These are phyloP conservation scores for Teratosphaeria nubilosa DNA, from an alignment of 2,329 filamentous ascomycete species.

Conservation along the genomic window DNA sequence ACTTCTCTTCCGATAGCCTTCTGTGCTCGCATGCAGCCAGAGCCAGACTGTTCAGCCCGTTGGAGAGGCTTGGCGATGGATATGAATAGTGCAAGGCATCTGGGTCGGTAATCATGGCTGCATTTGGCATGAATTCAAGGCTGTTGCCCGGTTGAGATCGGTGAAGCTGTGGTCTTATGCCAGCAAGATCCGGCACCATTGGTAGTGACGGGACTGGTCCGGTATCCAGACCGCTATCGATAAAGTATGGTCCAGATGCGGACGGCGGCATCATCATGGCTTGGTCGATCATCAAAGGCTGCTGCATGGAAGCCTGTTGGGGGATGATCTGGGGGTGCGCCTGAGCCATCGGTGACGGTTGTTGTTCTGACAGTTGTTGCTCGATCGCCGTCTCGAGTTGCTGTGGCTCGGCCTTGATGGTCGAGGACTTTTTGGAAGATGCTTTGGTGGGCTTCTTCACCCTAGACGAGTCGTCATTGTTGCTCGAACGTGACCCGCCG, in stretches of 20 bases:
- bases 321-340: slow-evolving; percentile 5
- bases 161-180: slow-evolving; percentile 22
- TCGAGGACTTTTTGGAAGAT: slow-evolving; percentile 18
- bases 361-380: slow-evolving; percentile 24
- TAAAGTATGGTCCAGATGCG: slow-evolving; percentile 23
- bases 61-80: slow-evolving; percentile 28
- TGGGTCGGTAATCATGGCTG: slow-evolving; percentile 20
- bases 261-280: slow-evolving; percentile 16
- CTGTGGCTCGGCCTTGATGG: slow-evolving; percentile 17
- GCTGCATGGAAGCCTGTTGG: slow-evolving; percentile 9
- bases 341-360: not conserved
- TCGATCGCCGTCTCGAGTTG: slow-evolving; percentile 24
- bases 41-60: slow-evolving; percentile 29
- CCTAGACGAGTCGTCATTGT: slow-evolving; percentile 33
- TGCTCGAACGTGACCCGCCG: slow-evolving; percentile 30
- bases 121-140: slow-evolving; percentile 23
- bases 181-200: slow-evolving; percentile 21
- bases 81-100: slow-evolving; percentile 27
- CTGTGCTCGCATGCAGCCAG: slow-evolving; percentile 27
- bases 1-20: slow-evolving; percentile 23
- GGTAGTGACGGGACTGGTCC: slow-evolving; percentile 26
- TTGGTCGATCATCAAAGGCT: slow-evolving; percentile 13
- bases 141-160: slow-evolving; percentile 23
- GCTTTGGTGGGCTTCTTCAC: slow-evolving; percentile 34
- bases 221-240: slow-evolving; percentile 19